Evolutionary conservation across 208 protist species (phyloP).

Genomic region (Leishmania martiniquensis): DNA sequence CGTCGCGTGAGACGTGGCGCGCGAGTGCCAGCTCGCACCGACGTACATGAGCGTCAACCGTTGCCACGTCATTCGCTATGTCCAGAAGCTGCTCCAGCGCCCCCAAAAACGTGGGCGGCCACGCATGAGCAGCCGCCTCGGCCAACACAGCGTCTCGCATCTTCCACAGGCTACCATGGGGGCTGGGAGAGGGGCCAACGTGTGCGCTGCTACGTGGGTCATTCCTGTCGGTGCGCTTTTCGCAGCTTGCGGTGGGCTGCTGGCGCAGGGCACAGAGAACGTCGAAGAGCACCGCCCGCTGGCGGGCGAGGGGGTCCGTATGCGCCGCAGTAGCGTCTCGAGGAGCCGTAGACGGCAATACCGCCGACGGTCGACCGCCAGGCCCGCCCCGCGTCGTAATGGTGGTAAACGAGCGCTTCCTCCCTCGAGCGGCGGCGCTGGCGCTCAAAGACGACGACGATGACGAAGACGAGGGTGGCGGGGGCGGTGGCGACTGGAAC

Average conservation of each 20-base stretch:
- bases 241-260: constrained; percentile 43
- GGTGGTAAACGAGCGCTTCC: neutral
- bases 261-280: constrained; percentile 65
- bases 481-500: neutral
- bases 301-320: constrained; percentile 1
- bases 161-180: constrained; percentile 16
- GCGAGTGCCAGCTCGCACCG: neutral
- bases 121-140: constrained; percentile 15
- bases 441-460: too few relatives aligned
- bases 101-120: constrained; percentile 15
- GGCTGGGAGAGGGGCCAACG: neutral
- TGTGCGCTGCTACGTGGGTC: neutral
- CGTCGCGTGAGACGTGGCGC: neutral
- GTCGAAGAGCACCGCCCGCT: constrained; percentile 58
- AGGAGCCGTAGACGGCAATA: neutral
- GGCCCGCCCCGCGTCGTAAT: constrained; percentile 1
- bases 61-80: constrained; percentile 40
- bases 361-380: neutral
- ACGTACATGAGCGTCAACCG: constrained; percentile 19
- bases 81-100: constrained; percentile 35
- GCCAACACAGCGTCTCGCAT: constrained; percentile 19
- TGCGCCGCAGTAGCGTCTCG: neutral
- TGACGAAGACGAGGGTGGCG: too few relatives aligned
- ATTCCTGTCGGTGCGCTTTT: neutral
- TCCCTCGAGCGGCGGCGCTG: neutral